A percentile compares a stretch with the other conserved stretches of the same genome.
Conservation (phyloP, 2,329 filamentous ascomycete genomes). For the Juglanconis juglandina region DNA sequence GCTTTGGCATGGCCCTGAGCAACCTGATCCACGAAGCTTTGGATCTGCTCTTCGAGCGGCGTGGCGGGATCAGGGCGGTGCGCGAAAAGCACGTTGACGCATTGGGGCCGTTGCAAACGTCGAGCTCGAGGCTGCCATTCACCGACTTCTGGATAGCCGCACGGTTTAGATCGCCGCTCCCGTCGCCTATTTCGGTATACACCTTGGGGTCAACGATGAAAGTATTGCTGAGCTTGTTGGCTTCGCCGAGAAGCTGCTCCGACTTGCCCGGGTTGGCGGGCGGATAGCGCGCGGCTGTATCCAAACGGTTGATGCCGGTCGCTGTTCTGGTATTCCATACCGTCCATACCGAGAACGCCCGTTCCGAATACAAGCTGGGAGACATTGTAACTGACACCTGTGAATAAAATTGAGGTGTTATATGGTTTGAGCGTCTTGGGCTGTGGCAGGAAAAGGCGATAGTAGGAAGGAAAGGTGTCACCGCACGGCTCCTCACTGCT, state of each 20-base stretch:
- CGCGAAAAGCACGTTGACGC: conserved; percentile 34
- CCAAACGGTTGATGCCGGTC: conserved; percentile 11
- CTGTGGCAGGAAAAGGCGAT: neutral
- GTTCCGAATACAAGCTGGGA: conserved; percentile 28
- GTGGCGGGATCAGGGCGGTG: conserved; percentile 33
- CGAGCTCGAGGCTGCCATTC: conserved; percentile 26
- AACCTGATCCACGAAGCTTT: conserved; percentile 30
- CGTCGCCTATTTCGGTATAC: conserved; percentile 27
- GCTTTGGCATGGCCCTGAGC: conserved; percentile 28
- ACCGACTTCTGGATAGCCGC: conserved; percentile 27
- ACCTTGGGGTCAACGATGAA: conserved; percentile 36
- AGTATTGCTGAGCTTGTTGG: conserved; percentile 18
- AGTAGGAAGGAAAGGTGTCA: neutral
- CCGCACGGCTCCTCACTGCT: neutral
- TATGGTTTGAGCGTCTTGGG: neutral
- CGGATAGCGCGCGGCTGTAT: conserved; percentile 31
- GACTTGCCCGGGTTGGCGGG: conserved; percentile 28
- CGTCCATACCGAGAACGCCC: conserved; percentile 25
- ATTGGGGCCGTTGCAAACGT: conserved; percentile 21
- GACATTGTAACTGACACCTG: conserved; percentile 16
- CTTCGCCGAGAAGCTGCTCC: conserved; percentile 30
- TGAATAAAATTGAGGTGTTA: neutral
- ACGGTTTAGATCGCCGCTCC: conserved; percentile 27
- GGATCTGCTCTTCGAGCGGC: conserved; percentile 33
- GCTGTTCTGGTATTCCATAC: conserved; percentile 25